Base-by-base conservation (phyloP, 1,139 yeast species). In the Barnettozyma hawaiiensis region DNA sequence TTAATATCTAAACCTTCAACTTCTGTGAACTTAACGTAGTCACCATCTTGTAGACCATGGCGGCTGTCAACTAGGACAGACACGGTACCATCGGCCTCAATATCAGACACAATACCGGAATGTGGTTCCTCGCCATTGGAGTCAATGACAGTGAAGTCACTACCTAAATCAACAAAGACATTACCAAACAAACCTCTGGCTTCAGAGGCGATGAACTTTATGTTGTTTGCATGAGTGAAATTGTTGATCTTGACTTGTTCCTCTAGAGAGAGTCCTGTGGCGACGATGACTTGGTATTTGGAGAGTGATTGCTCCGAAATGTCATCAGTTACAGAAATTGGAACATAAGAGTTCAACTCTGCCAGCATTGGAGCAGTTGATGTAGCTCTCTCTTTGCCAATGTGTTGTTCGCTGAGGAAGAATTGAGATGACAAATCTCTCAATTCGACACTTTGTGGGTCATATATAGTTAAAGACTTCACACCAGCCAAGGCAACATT, bases 401-500 rank as follows among this genome's bases (percentile, higher is more conserved):
- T 62, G 57, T 90, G 96, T 1, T 60, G 58, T 50, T 76, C 80
- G 10, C 74, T 60, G 42, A 94, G 71, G 64, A 90, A 92, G 70
- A 89, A 92, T 63, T 92, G 98, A 11, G 96, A 72, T 1, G 96
- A 85, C 48, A 94, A 72, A 61, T 92, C 98, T 42, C 68, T 72
- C 40, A 87, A 55, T 47, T 71, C 65, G 16, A 85, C 83, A 0
- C 79, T 76, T 14, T 69, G 71, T 15, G 96, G 96, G 61, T 92
- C 99, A 60, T 82, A 85, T 35, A 92, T 66, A n/a, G 94, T 74
- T 55, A 92, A 70, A 15, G 95, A 83, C 67, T 92, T 94, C 55
- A 92, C 98, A 54, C 99, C 99, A 3, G 98, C 98, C 43, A 92
- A 73, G 0, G 96, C 95, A 44, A 92, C 87, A 65, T 92, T 92